Base-by-base conservation (phyloP, 2,329 filamentous ascomycete genomes). In the Xylariaceae sp. region DNA sequence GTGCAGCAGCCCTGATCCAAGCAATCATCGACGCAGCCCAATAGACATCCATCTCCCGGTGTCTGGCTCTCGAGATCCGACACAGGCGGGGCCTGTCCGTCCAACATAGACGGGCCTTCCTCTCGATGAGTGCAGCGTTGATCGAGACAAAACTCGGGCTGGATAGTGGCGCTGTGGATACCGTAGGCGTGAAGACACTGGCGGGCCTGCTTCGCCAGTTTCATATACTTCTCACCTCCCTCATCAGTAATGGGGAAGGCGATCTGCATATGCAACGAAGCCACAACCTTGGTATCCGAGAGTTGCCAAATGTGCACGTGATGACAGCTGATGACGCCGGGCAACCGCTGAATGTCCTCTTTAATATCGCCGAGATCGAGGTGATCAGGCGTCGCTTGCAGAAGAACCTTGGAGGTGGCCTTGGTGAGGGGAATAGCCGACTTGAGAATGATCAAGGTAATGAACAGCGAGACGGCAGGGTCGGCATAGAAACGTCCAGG, bases 301-400 rank as follows among this genome's bases (percentile, higher is more conserved):
- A 99, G 83, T 74, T 97, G 93, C 94, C 94, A 99, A 63, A 99
- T 92, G 73, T 99, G 94, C 18, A 99, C 82, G 73, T 99, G 93
- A 75, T 99, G 94, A 71, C 92, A 96, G 72, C 89, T 91, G 62
- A 94, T 80, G 52, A 99, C 89, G 48, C 92, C 92, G 0, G 89
- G 88, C 4, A 99, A 84, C 13, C 83, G 78, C 71, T 92, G 85
- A 56, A 99, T 96, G 72, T 99, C 94, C 65, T 93, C 88, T 66
- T 91, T 89, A 74, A 99, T 93, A 61, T 97, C 90, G 65, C 92
- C 88, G 58, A 97, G 85, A 66, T 88, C 87, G 68, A 99, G 87
- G 56, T 93, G 89, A 60, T 92, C 88, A 0, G 94, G 94, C 0
- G 94, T 96, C 2, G 93, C 94, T 75, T 99, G 94, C 0, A 99